Percentiles rank a stretch among this genome's conserved stretches.
Conservation (phyloP, 768 basidiomycete species). For the Termitomyces heimii region DNA sequence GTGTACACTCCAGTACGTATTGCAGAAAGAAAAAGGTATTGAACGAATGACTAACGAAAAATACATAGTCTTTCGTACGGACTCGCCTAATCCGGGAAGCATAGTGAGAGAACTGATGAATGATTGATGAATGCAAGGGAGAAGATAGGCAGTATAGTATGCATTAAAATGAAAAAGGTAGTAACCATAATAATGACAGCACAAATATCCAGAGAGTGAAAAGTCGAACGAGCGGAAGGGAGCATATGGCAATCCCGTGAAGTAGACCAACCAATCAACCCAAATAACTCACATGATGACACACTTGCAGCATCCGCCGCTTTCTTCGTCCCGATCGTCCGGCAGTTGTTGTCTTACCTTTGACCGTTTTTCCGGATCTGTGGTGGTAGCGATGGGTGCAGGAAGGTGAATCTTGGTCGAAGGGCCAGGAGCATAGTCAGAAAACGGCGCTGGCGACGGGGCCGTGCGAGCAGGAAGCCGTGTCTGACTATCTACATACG, state of each 20-base stretch:
- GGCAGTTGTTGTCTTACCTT: slow-evolving; percentile 34
- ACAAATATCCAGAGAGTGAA: slow-evolving; percentile 2
- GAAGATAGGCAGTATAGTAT: neutral
- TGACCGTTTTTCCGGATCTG: slow-evolving; percentile 21
- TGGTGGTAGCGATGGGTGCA: neutral
- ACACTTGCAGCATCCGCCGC: slow-evolving; percentile 75
- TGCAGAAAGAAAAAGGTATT: neutral
- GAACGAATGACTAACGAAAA: slow-evolving; percentile 4
- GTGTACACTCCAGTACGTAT: slow-evolving; percentile 16
- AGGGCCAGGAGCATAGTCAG: slow-evolving; percentile 44
- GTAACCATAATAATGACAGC: slow-evolving; percentile 7
- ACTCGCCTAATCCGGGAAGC: slow-evolving; percentile 3
- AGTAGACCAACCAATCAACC: neutral
- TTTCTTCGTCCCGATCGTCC: slow-evolving; percentile 39
- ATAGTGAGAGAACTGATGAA: slow-evolving; percentile 9
- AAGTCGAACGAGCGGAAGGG: slow-evolving; percentile 9
- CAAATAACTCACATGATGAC: slow-evolving; percentile 63
- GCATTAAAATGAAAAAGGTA: slow-evolving; percentile 9
- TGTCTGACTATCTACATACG: slow-evolving; percentile 15
- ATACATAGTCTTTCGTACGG: slow-evolving; percentile 2
- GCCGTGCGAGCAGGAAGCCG: slow-evolving; percentile 27
- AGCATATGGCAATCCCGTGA: slow-evolving; percentile 1
- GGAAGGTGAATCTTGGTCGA: slow-evolving; percentile 15
- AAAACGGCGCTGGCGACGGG: slow-evolving; percentile 57
- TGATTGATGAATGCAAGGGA: slow-evolving; percentile 4